Base-by-base conservation (phyloP, 108 stramenopile species). In the Nannochloropsis gaditana region DNA sequence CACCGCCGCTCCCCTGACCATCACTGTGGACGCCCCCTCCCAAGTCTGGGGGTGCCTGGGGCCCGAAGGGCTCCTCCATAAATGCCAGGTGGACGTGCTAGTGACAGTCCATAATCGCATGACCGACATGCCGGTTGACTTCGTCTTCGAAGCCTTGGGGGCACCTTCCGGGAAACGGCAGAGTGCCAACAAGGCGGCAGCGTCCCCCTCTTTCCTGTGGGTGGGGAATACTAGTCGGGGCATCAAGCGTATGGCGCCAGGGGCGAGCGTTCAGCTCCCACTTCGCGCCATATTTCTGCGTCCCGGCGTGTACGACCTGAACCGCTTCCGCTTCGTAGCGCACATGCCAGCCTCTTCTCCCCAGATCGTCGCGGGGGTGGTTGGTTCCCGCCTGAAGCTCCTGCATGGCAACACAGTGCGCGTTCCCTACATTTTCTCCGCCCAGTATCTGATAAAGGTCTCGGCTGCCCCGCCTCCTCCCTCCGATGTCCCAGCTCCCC, bases 251-350 rank as follows among this genome's bases (percentile, higher is more conserved):
- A 15, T 73, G 15, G 15, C n/a, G n/a, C 59, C 59, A n/a, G 59
- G 59, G 19, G n/a, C 59, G 59, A 73, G 59, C 59, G 59, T 73
- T 73, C 59, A n/a, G 15, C 59, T 73, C 15, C 59, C 59, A 15
- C 15, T 73, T n/a, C 59, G 59, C 59, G 59, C 59, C 19, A 6
- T 73, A n/a, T 87, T 87, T 50, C 80, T 87, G 8, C 83, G 83
- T 8, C 87, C 87, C 9, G 87, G 87, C 11, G 87, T 87, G 11
- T 87, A 81, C 59, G 87, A 87, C 45, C 84, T 87, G 11, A 87
- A 87, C 83, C 83, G 87, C 42, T 87, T 87, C 50, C 83, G 87
- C 11, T 87, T 87, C 43, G 84, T 87, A 2, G 87, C 84, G 1
- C 83, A 84, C 8, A 73, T 73, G 59, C 19, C 59, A 15, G 59